Evolutionary conservation across 805 yeast species (phyloP), one percentile per base, ranked within the genome.

Genomic region (Lipomyces yamadae): DNA sequence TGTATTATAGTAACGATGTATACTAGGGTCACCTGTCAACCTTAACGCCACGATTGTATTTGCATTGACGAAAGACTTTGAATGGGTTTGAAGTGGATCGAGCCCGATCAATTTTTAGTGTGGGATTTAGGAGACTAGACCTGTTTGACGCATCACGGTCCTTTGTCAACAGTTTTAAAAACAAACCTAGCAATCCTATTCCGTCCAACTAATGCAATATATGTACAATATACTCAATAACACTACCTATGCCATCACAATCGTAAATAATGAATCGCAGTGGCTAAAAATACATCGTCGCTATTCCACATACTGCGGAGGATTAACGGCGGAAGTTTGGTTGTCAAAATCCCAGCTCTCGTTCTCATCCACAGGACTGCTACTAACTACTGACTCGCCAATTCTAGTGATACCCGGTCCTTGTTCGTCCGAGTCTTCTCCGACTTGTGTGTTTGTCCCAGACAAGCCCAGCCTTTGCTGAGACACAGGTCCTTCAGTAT

Each of bases 331-430:
- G 7, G 70, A 59, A n/a, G 48, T 1, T 56, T 61, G 69, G 42
- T 65, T 64, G 39, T 66, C 67, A 45, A 32, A 55, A 29, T 65
- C 70, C 69, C 69, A 65, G 11, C 52, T 56, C 15, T 60, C 64
- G n/a, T 60, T 50, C 32, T 62, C 67, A 35, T 66, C 67, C 29
- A 67, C 63, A 18, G 42, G 42, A 13, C 57, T 65, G 54, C 55
- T 61, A 45, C 64, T 61, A 10, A 61, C 59, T 2, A 58, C 58
- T 10, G 37, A 61, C 35, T 60, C 68, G 13, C 68, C 63, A 24
- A 58, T 61, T 13, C 59, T 33, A 29, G 53, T 42, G 6, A 42
- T 42, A 8, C 48, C 48, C 4, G 39, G 15, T 11, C 18, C 18
- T 53, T 15, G 56, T 29, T 32, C 32, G 18, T 29, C 32, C 34